A percentile compares a stretch with the other conserved stretches of the same genome.
These are phyloP conservation scores for Pythium phragmiticola DNA, from an alignment of 352 stramenopile species.

Conservation along the genomic window DNA sequence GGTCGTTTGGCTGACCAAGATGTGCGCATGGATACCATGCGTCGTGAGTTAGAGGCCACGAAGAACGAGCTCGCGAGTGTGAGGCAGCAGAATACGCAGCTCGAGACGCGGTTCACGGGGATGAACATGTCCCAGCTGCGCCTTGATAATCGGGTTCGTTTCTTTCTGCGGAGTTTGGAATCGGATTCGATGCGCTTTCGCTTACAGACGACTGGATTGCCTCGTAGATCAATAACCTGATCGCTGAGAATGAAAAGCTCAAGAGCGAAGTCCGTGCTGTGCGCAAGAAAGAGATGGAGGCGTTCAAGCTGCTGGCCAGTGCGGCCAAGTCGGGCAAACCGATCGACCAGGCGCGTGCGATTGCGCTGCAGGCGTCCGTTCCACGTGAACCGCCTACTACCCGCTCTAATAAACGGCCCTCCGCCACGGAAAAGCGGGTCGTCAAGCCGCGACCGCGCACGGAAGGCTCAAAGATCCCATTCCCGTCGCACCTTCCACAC, in stretches of 20 bases:
- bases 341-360: constrained; percentile 8
- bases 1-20: constrained; percentile 37
- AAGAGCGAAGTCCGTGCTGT: constrained; percentile 30
- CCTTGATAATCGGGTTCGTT: constrained; percentile 47
- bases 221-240: constrained; percentile 51
- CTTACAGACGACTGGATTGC: constrained; percentile 1
- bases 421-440: constrained; percentile 4
- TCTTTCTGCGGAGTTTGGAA: constrained; percentile 19
- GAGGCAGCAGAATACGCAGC: constrained; percentile 36
- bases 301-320: constrained; percentile 38
- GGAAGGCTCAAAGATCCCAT: constrained; percentile 29
- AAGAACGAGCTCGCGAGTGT: constrained; percentile 28
- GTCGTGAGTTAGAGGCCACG: constrained; percentile 33
- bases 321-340: constrained; percentile 28
- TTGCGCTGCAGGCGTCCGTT: constrained; percentile 12
- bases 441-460: constrained; percentile 22
- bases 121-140: constrained; percentile 42
- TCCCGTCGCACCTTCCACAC: constrained; percentile 9
- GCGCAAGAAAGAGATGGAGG: constrained; percentile 49
- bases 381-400: not conserved
- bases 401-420: constrained; percentile 14
- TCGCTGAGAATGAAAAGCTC: constrained; percentile 40
- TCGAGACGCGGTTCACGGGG: constrained; percentile 28
- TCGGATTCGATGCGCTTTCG: not conserved
- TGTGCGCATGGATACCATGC: constrained; percentile 26